phyloP scores from a whole-genome alignment of 1,284 basidiomycete genomes.

The Cutaneotrichosporon mucoides region DNA sequence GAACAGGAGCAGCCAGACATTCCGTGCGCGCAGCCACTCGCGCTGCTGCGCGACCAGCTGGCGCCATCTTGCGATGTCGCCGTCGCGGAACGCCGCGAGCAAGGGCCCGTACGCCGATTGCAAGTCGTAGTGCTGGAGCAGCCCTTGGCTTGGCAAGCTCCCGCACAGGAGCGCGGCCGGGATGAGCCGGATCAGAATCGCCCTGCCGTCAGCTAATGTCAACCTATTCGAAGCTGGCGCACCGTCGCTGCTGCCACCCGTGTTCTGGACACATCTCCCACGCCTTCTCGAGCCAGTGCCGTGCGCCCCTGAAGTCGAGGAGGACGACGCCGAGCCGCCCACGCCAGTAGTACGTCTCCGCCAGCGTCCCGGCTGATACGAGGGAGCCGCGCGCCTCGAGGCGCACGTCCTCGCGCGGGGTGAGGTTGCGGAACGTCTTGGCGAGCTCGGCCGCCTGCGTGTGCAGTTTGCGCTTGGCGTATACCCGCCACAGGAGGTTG shows the following conservation, averaged over 20 bases:
- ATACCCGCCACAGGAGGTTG: conserved; percentile 38
- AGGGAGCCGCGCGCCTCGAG: conserved; percentile 22
- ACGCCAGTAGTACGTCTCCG: conserved; percentile 45
- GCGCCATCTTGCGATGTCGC: conserved; percentile 44
- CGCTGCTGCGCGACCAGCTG: conserved; percentile 33
- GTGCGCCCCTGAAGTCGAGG: conserved; percentile 34
- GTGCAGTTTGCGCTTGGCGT: conserved; percentile 40
- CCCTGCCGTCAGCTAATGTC: conserved; percentile 23
- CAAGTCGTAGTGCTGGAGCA: conserved; percentile 44
- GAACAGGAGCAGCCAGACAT: conserved; percentile 47
- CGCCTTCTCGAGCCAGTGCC: conserved; percentile 37
- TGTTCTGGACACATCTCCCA: conserved; percentile 29
- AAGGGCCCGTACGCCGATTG: conserved; percentile 38
- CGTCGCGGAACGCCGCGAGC: conserved; percentile 41
- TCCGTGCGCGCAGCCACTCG: conserved; percentile 46
- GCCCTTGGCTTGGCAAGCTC: conserved; percentile 27
- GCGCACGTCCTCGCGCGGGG: conserved; percentile 34
- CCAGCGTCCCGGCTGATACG: conserved; percentile 26
- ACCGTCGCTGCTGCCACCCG: conserved; percentile 36
- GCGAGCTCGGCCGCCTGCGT: conserved; percentile 37
- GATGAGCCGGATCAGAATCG: conserved; percentile 49
- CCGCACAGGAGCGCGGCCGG: conserved; percentile 49
- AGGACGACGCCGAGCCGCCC: conserved; percentile 37
- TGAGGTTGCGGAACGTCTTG: conserved; percentile 26
- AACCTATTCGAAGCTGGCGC: conserved; percentile 1